These are phyloP conservation scores for Sarocladium strictum DNA, from an alignment of 2,329 filamentous ascomycete genomes.

Conservation along the genomic window DNA sequence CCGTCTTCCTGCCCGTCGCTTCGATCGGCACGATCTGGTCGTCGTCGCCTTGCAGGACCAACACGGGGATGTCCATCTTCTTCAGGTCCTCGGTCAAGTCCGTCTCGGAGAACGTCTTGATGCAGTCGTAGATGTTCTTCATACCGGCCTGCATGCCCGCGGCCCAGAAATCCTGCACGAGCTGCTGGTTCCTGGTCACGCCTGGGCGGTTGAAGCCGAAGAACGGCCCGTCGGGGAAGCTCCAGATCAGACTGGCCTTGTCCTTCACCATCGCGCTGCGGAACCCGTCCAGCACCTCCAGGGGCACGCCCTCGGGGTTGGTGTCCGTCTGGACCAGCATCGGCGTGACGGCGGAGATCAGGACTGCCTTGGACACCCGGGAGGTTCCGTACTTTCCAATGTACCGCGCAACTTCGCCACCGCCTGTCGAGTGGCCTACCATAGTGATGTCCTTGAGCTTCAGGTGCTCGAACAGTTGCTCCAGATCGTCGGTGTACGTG, in stretches of 20 bases:
- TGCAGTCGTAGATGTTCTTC: slow-evolving; percentile 31
- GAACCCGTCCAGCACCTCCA: slow-evolving; percentile 32
- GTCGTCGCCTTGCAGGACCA: slow-evolving; percentile 33
- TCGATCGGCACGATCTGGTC: slow-evolving; percentile 34
- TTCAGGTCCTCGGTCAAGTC: slow-evolving; percentile 33
- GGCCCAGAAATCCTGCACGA: slow-evolving; percentile 32
- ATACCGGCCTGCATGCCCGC: slow-evolving; percentile 33
- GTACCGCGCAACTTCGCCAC: slow-evolving; percentile 33
- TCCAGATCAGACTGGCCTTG: slow-evolving; percentile 50
- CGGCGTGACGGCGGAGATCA: slow-evolving; percentile 30
- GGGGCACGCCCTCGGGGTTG: slow-evolving; percentile 27
- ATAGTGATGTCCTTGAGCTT: slow-evolving; percentile 32
- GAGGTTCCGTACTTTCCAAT: slow-evolving; percentile 28
- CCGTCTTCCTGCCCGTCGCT: slow-evolving; percentile 21
- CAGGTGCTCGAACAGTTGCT: slow-evolving; percentile 22
- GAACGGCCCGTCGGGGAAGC: slow-evolving; percentile 63
- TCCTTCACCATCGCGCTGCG: slow-evolving; percentile 27
- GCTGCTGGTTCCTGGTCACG: slow-evolving; percentile 21
- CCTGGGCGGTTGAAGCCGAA: slow-evolving; percentile 40
- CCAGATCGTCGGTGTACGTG: slow-evolving; percentile 22
- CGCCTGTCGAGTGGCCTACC: slow-evolving; percentile 38
- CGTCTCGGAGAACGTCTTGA: slow-evolving; percentile 34
- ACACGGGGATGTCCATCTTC: slow-evolving; percentile 30
- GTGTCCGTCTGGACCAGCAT: slow-evolving; percentile 25
- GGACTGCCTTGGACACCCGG: slow-evolving; percentile 32